Conservation (phyloP, 2,329 filamentous ascomycete genomes). For the Pyrenophora teres region DNA sequence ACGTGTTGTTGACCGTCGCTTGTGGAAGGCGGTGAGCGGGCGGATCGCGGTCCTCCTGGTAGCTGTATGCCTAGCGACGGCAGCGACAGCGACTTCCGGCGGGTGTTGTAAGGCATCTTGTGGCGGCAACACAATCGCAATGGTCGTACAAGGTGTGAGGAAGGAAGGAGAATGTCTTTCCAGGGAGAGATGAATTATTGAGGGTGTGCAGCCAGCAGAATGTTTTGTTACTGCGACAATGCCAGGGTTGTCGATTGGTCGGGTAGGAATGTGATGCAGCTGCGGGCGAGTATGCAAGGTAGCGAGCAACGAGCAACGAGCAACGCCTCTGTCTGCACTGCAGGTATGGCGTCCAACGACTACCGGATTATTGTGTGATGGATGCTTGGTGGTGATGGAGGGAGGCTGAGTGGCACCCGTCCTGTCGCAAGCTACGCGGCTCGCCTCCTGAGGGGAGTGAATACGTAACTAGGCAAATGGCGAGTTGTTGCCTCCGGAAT, state of each 20-base stretch:
- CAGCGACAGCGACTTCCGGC: conserved; percentile 92
- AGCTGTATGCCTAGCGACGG: conserved; percentile 91
- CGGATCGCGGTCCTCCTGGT: conserved; percentile 57
- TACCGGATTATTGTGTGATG: conserved; percentile 21
- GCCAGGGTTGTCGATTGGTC: conserved; percentile 42
- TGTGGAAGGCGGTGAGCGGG: conserved; percentile 59
- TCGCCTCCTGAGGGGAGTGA: conserved; percentile 39
- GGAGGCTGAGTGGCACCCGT: conserved; percentile 23
- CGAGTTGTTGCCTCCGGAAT: conserved; percentile 26
- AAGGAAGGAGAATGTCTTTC: conserved; percentile 3
- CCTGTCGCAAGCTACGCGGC: conserved; percentile 21
- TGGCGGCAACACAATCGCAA: conserved; percentile 15
- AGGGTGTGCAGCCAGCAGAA: conserved; percentile 28
- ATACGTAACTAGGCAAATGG: conserved; percentile 35
- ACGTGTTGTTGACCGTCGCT: conserved; percentile 62
- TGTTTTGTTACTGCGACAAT: conserved; percentile 40
- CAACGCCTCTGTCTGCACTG: conserved; percentile 37
- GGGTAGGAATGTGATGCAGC: conserved; percentile 42
- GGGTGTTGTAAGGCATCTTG: conserved; percentile 91
- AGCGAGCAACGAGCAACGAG: conserved; percentile 41
- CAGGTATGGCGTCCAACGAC: conserved; percentile 14
- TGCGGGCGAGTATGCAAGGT: conserved; percentile 40
- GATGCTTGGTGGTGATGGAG: conserved; percentile 12
- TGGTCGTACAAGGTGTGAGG: conserved; percentile 9
- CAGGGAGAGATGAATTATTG: conserved; percentile 29